These are phyloP conservation scores for Gryganskiella cystojenkinii DNA, from an alignment of 192 early-diverging fungal genomes.

Conservation along the genomic window DNA sequence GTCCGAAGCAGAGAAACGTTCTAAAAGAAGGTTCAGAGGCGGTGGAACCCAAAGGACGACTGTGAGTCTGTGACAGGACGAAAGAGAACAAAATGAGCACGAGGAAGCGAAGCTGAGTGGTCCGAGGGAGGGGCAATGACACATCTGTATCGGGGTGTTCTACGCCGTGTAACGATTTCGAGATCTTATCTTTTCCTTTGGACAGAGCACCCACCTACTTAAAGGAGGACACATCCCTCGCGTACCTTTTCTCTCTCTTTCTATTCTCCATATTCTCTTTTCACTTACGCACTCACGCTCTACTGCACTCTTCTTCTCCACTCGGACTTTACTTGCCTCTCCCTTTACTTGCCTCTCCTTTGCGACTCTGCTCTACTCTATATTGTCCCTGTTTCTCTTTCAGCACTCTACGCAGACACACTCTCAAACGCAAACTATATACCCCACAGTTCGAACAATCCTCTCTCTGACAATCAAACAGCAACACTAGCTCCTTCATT, in stretches of 20 bases:
- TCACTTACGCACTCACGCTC: neutral
- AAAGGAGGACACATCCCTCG: neutral
- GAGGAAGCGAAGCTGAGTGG: neutral
- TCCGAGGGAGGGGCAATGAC: neutral
- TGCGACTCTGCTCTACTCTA: neutral
- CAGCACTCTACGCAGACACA: neutral
- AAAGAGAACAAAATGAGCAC: conserved; percentile 3
- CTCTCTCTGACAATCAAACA: too few species aligned
- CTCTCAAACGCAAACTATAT: neutral
- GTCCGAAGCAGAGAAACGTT: too few species aligned
- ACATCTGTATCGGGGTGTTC: too few species aligned
- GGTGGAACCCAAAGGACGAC: too few species aligned
- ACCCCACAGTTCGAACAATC: too few species aligned
- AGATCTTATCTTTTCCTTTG: too few species aligned
- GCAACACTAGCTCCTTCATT: neutral
- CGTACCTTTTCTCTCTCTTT: neutral
- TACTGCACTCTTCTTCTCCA: neutral
- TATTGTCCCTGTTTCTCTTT: neutral
- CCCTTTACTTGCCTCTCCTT: too few species aligned
- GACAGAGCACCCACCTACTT: too few species aligned
- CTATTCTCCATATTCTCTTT: neutral
- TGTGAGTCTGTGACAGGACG: neutral
- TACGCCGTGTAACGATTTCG: too few species aligned
- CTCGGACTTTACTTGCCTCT: too few species aligned
- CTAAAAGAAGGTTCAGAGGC: too few species aligned